Base-by-base conservation (phyloP, 176 grass and related monocot species). In the Pharus latifolius region DNA sequence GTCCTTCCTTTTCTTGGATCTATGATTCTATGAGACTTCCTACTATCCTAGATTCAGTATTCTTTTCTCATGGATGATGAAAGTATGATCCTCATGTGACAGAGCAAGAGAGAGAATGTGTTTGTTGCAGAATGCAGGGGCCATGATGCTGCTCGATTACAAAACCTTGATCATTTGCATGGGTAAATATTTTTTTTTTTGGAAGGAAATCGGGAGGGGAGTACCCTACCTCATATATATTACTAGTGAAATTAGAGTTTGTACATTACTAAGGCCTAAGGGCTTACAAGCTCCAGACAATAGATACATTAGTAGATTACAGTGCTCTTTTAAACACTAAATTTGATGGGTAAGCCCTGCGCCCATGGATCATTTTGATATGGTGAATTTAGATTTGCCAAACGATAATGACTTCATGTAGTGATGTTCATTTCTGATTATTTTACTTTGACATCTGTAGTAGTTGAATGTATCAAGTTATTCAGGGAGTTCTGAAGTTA, bases 111-210 rank as follows among this genome's bases (percentile, higher is more conserved):
- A 78, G 86, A 90, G 29, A 76, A 73, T 56, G 83, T 92, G 43
- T 78, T 88, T 49, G 86, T 90, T 34, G 94, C 93, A 44, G 94
- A 98, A 80, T 90, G 94, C 72, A 93, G 87, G 60, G 94, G 94
- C 33, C 94, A 98, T 80, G 89, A 98, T 81, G 89, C 89, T 88
- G 94, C 94, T 85, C 75, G 87, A 20, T 80, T 93, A 56, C 86
- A 90, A 68, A 88, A 90, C 43, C 67, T 97, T 51, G 89, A 92
- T 54, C 83, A 90, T 78, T 88, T 88, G 41, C 89, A 97, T 72
- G 89, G 89, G 89, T 79, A 84, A 73, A 7, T 73, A n/a, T n/a
- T n/a, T n/a, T n/a, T n/a, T n/a, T n/a, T n/a, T n/a, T n/a, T n/a
- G n/a, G n/a, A n/a, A n/a, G n/a, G n/a, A n/a, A n/a, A n/a, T n/a